Base-by-base conservation (phyloP, 2,329 filamentous ascomycete genomes). In the Xylariaceae sp. region DNA sequence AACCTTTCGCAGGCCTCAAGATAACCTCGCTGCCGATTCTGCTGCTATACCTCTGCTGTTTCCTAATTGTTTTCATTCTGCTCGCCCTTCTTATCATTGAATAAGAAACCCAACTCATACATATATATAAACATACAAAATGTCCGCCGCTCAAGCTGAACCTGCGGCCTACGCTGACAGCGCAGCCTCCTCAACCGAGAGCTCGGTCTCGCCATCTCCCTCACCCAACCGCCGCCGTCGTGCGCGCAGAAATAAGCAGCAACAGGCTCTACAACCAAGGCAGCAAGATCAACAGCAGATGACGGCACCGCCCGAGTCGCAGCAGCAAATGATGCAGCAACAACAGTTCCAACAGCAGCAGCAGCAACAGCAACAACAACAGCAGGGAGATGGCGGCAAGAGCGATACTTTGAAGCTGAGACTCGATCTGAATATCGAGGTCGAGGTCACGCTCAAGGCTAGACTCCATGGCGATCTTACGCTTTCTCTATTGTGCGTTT, bases 381-480 rank as follows among this genome's bases (percentile, higher is more conserved):
- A 50, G n/a, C 44, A 45, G 22, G 49, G 38, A 14, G 49, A 48
- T n/a, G 47, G 37, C 56, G 72, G 73, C 59, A 71, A 74, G 61
- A 73, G 56, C 16, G 61, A 90, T 57, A 86, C 86, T 20, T 70
- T 91, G 63, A 83, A 85, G 60, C 67, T 93, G 56, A 77, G 84
- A 42, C 70, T 92, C 22, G 88, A 93, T 61, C 73, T 90, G 49
- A 93, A 93, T 67, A 71, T 93, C 47, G 88, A 93, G 57, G 79
- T 93, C 44, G 88, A 93, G 66, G 87, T 93, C 52, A 85, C 90
- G 58, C 76, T 93, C 53, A 93, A 92, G 74, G 88, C 88, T n/a
- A 84, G 85, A 65, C 89, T 93, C 55, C 83, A 90, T 57, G 89
- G 89, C 61, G 89, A 94, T 70, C 68, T 94, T 55, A 89, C 86